These are phyloP conservation scores for Lipomyces anomalus DNA, from an alignment of 805 yeast species.

Conservation along the genomic window DNA sequence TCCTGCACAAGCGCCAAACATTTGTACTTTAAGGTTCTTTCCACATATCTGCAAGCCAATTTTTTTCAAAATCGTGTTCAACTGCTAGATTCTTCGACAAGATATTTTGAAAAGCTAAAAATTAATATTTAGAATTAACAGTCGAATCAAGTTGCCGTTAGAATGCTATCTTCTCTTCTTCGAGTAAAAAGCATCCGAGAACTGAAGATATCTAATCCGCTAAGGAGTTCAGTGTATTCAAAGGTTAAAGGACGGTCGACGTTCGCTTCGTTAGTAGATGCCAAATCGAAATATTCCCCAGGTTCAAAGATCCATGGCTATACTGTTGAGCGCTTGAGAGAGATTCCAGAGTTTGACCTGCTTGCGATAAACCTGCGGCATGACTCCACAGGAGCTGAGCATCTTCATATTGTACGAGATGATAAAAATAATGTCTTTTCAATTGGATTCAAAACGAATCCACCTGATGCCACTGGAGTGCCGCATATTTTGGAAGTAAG, in stretches of 20 bases:
- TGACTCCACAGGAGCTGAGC: slow-evolving; percentile 63
- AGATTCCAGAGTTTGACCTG: slow-evolving; percentile 75
- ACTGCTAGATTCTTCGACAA: no score
- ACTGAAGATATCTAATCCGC: no score
- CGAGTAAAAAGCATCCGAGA: no score
- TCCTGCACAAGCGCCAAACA: no score
- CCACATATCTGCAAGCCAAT: no score
- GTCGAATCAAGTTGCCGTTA: no score
- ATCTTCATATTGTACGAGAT: slow-evolving; percentile 76
- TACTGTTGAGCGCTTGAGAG: slow-evolving; percentile 53
- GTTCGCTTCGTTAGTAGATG: slow-evolving; percentile 12
- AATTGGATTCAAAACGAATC: slow-evolving; percentile 85
- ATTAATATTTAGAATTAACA: no score
- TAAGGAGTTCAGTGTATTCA: no score
- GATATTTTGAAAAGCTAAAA: no score
- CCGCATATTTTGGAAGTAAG: slow-evolving; percentile 78
- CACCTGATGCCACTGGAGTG: slow-evolving; percentile 91
- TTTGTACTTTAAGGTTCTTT: no score
- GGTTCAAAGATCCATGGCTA: slow-evolving; percentile 51
- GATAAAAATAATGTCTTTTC: slow-evolving; percentile 86
- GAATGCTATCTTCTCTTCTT: no score
- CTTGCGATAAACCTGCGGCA: slow-evolving; percentile 74
- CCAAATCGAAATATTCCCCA: slow-evolving; percentile 7
- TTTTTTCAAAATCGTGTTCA: no score
- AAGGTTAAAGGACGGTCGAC: neutral